Percentiles rank a stretch among this genome's conserved stretches.
These are phyloP conservation scores for Talaromyces sp. DNA, from an alignment of 2,329 filamentous ascomycete genomes.

Conservation along the genomic window DNA sequence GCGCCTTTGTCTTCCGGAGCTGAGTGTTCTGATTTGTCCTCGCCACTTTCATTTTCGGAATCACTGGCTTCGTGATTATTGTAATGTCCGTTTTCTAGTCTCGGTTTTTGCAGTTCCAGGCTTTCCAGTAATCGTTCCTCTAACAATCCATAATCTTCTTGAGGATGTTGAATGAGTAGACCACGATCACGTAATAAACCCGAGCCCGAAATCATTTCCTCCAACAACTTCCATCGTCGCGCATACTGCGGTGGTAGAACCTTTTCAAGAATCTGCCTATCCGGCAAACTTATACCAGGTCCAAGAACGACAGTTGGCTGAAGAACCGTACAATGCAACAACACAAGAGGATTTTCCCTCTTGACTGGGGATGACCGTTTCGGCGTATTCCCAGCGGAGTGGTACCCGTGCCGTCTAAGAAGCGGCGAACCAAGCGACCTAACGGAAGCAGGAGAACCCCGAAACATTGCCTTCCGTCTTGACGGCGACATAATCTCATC, in stretches of 20 bases:
- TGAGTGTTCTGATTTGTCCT: slow-evolving; percentile 26
- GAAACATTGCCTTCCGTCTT: slow-evolving; percentile 26
- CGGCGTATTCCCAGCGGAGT: slow-evolving; percentile 30
- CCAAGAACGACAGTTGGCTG: slow-evolving; percentile 54
- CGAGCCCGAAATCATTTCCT: slow-evolving; percentile 53
- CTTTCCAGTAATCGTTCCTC: slow-evolving; percentile 63
- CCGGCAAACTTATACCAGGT: slow-evolving; percentile 32
- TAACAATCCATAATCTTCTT: slow-evolving; percentile 61
- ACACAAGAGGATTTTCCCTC: slow-evolving; percentile 57
- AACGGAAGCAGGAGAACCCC: slow-evolving; percentile 30
- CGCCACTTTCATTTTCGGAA: slow-evolving; percentile 26
- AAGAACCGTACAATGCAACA: slow-evolving; percentile 61
- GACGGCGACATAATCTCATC: slow-evolving; percentile 41
- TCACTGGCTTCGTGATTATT: slow-evolving; percentile 29
- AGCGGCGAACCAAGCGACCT: slow-evolving; percentile 36
- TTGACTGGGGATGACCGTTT: slow-evolving; percentile 35
- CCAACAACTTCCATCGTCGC: slow-evolving; percentile 52
- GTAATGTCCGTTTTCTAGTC: slow-evolving; percentile 61
- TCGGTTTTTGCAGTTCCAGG: slow-evolving; percentile 55
- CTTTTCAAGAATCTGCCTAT: slow-evolving; percentile 48
- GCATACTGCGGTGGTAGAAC: slow-evolving; percentile 49
- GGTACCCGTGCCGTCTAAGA: slow-evolving; percentile 35
- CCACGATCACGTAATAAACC: slow-evolving; percentile 58
- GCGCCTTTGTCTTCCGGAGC: slow-evolving; percentile 40
- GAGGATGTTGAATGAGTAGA: slow-evolving; percentile 62